Conservation (phyloP, 2,329 filamentous ascomycete species). For the Knufia petricola region DNA sequence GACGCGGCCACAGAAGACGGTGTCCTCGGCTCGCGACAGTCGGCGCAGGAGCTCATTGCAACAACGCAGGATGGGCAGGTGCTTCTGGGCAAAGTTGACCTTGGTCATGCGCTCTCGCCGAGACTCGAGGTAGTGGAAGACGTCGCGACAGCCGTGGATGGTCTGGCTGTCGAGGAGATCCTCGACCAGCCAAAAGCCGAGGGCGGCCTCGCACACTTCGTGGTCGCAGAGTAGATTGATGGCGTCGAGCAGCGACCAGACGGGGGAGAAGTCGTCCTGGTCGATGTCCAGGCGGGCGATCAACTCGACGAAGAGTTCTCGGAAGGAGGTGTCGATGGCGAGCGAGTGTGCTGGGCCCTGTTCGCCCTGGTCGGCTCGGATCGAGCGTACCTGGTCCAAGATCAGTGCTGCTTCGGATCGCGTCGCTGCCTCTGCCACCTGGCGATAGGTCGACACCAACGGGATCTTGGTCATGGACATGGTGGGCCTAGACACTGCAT, state of each 20-base stretch:
- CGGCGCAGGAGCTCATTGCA: conserved; percentile 93
- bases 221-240: conserved; percentile 79
- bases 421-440: conserved; percentile 12
- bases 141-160: conserved; percentile 76
- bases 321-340: conserved; percentile 72
- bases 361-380: neutral
- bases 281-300: conserved; percentile 68
- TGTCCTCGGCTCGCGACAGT: conserved; percentile 90
- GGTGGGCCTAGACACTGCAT: neutral
- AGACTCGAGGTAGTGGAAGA: conserved; percentile 94
- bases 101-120: conserved; percentile 79
- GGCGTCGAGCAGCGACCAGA: conserved; percentile 93
- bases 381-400: neutral
- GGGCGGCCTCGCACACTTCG: conserved; percentile 59
- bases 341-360: conserved; percentile 48
- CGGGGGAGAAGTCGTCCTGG: conserved; percentile 64
- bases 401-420: neutral
- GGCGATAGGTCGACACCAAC: conserved; percentile 16
- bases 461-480: conserved; percentile 18
- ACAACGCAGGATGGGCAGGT: conserved; percentile 77
- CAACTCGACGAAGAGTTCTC: conserved; percentile 67
- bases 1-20: conserved; percentile 91
- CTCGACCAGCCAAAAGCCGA: conserved; percentile 85
- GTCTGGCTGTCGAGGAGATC: conserved; percentile 94
- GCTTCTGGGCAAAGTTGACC: conserved; percentile 69